A percentile compares a stretch with the other conserved stretches of the same genome.
phyloP scores from a whole-genome alignment of 805 yeast species.

The Ogataea neopini region DNA sequence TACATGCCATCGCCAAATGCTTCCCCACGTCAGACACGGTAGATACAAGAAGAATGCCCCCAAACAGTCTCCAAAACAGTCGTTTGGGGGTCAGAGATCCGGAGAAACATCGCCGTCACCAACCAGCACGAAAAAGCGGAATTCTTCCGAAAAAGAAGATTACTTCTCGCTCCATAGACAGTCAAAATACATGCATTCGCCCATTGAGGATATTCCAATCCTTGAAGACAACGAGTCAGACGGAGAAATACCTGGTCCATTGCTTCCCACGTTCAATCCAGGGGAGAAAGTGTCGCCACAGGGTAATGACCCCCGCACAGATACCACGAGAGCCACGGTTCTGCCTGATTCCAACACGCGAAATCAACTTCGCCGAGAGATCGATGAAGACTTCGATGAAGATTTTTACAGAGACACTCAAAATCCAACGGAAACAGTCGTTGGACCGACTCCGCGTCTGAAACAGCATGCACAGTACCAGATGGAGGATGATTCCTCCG shows the following conservation, averaged over 20 bases:
- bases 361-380: conserved; percentile 20
- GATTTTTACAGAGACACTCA: conserved; percentile 30
- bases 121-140: background rate
- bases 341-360: background rate
- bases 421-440: conserved; percentile 4
- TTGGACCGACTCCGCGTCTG: conserved; percentile 8
- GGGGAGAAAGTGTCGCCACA: background rate
- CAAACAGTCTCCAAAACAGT: background rate
- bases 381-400: conserved; percentile 35
- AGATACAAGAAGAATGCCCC: background rate
- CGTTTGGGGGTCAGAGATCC: background rate
- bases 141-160: conserved; percentile 7
- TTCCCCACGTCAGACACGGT: conserved; percentile 2
- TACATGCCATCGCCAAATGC: background rate
- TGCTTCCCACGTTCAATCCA: conserved; percentile 28
- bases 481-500: conserved; percentile 23
- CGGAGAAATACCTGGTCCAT: conserved; percentile 25
- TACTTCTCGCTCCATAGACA: conserved; percentile 11
- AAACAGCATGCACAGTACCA: conserved; percentile 6
- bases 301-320: background rate
- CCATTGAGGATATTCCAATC: conserved; percentile 29
- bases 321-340: background rate
- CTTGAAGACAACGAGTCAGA: conserved; percentile 36
- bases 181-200: conserved; percentile 14
- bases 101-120: conserved; percentile 7